phyloP scores from a whole-genome alignment of 495 filamentous ascomycete species.

The Neurospora sp. region DNA sequence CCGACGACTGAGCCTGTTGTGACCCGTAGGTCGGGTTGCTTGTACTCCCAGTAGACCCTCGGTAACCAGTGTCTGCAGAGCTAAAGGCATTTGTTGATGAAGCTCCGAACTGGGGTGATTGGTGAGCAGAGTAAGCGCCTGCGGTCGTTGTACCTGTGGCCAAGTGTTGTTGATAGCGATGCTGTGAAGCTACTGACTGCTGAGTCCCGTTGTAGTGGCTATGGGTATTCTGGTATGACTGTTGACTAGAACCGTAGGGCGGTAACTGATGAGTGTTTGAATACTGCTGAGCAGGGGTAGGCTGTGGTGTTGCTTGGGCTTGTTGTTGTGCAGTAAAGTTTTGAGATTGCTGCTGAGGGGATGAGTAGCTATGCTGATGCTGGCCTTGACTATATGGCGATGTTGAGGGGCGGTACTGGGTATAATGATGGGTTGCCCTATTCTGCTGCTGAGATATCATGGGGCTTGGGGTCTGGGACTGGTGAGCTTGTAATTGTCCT shows the following conservation, averaged over 20 bases:
- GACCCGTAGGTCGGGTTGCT: conserved; percentile 23
- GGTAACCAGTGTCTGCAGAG: conserved; percentile 28
- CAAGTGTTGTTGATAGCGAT: conserved; percentile 35
- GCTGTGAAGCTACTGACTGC: conserved; percentile 20
- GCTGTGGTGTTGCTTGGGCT: conserved; percentile 4
- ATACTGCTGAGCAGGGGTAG: conserved; percentile 13
- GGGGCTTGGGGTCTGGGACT: conserved; percentile 9
- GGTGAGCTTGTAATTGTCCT: neutral
- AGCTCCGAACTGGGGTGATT: conserved; percentile 34
- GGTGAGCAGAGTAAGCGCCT: conserved; percentile 28
- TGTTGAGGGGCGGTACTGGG: conserved; percentile 12
- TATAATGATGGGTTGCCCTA: conserved; percentile 11
- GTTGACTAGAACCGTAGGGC: conserved; percentile 14
- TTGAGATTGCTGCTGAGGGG: conserved; percentile 14
- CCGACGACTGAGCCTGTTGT: conserved; percentile 28
- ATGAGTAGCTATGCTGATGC: conserved; percentile 10
- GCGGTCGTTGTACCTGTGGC: conserved; percentile 24
- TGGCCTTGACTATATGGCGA: conserved; percentile 11
- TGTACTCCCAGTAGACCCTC: conserved; percentile 18
- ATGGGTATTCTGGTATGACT: conserved; percentile 11
- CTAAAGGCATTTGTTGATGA: conserved; percentile 27
- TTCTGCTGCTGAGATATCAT: conserved; percentile 9
- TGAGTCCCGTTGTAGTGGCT: conserved; percentile 23
- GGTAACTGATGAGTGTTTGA: conserved; percentile 10
- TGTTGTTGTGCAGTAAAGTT: neutral